Evolutionary conservation across 768 basidiomycete species (phyloP), one percentile per base, ranked within the genome.

Genomic region (Podaxis carcinomalis): DNA sequence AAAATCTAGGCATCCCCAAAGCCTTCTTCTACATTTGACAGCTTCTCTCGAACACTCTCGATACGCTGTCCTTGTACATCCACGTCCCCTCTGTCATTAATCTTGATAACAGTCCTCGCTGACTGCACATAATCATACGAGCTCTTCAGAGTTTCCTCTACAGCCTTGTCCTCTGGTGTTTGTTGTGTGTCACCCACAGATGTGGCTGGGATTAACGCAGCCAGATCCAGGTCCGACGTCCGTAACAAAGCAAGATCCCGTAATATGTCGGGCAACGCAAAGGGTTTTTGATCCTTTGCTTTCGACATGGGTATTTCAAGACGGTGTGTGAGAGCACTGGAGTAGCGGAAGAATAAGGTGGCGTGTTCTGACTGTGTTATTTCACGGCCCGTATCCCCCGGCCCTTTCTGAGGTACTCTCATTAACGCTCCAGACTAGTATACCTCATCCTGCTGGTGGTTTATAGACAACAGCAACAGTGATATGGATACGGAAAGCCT

Each of bases 191-290:
- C n/a, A 3, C 49, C 50, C 37, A 13, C 51, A 5, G 37, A 32
- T 25, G 58, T 42, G 4, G 39, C 21, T 19, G 63, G 65, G 7
- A 64, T 71, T 66, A 59, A 70, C 21, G 52, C 74, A 62, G 57
- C 71, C 56, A 78, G 59, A 63, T 78, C 74, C 16, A 74, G 47
- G 39, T 80, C 83, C 9, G 86, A 84, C 27, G 83, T 83, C 28
- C 87, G 83, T 19, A 92, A 74, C 35, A 90, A 71, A 4, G 90
- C 89, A 23, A 93, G 82, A 72, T 93, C 91, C 11, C 81, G 86
- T 39, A 92, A 78, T 5, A 84, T 85, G 59, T 84, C 80, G 61
- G 77, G 71, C 32, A 90, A 77, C 5, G 83, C 75, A 44, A 92
- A 76, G 11, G 84, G 80, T 62, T 84, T 80, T 21, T 59, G 67